A percentile compares a stretch with the other conserved stretches of the same genome.
phyloP scores from a whole-genome alignment of 2,329 filamentous ascomycete species.

The Xylaria sp. region DNA sequence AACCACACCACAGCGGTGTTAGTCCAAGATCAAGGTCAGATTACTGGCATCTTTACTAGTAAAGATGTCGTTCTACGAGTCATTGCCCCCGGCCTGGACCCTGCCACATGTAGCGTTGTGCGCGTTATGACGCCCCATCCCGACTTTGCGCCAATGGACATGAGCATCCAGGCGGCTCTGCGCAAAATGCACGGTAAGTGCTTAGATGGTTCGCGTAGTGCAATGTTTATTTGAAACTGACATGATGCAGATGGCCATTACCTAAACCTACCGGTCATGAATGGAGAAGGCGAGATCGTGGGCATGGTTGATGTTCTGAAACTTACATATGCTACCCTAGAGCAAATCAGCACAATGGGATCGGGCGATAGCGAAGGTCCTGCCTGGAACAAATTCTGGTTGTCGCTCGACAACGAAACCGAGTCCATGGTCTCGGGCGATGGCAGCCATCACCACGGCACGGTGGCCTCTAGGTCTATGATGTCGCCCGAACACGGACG shows the following conservation, averaged over 20 bases:
- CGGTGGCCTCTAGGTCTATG: constrained; percentile 73
- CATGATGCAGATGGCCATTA: constrained; percentile 83
- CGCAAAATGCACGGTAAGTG: constrained; percentile 96
- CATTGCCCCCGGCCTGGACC: constrained; percentile 94
- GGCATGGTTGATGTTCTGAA: constrained; percentile 99
- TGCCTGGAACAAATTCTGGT: constrained; percentile 99
- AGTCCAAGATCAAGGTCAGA: constrained; percentile 94
- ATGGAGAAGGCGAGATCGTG: constrained; percentile 93
- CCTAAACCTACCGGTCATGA: constrained; percentile 98
- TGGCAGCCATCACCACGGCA: constrained; percentile 69
- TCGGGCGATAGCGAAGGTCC: constrained; percentile 89
- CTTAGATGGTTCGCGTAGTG: not conserved
- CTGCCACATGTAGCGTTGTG: constrained; percentile 93
- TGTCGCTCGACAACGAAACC: constrained; percentile 91
- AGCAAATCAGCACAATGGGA: constrained; percentile 96
- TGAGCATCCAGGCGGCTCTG: constrained; percentile 97
- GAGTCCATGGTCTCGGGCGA: constrained; percentile 97
- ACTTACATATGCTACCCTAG: constrained; percentile 95
- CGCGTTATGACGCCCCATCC: constrained; percentile 99
- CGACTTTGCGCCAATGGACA: constrained; percentile 97
- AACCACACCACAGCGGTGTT: constrained; percentile 96
- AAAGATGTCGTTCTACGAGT: constrained; percentile 98
- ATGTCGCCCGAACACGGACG: constrained; percentile 80
- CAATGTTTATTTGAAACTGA: constrained; percentile 23
- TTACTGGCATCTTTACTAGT: constrained; percentile 99